A percentile compares a stretch with the other conserved stretches of the same genome.
Conservation (phyloP, 495 filamentous ascomycete genomes). For the Neurospora sp. region DNA sequence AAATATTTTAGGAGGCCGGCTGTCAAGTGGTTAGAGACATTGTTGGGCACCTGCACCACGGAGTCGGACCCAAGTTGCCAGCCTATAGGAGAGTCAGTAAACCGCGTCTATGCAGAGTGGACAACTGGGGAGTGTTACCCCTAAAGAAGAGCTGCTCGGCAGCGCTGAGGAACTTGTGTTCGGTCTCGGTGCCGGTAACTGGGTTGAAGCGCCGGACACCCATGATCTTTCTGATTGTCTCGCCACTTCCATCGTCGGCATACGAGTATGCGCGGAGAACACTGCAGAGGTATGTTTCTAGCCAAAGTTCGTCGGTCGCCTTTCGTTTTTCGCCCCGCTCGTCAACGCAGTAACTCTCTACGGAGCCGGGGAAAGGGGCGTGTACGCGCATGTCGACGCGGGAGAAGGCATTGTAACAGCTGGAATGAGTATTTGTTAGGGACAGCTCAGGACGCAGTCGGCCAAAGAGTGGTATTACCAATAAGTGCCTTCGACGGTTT, state of each 20-base stretch:
- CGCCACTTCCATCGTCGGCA: conserved; percentile 86
- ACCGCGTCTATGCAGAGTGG: not conserved
- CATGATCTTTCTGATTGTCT: conserved; percentile 85
- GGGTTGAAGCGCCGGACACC: conserved; percentile 94
- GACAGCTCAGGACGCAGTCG: not conserved
- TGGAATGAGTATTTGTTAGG: conserved; percentile 22
- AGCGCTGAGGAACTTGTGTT: conserved; percentile 92
- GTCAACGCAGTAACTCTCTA: conserved; percentile 94
- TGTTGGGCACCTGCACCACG: conserved; percentile 92
- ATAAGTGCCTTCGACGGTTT: conserved; percentile 87
- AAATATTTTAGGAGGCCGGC: conserved; percentile 93
- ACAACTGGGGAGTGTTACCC: conserved; percentile 41
- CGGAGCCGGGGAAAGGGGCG: conserved; percentile 87
- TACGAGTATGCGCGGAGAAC: conserved; percentile 91
- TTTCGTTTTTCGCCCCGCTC: conserved; percentile 89
- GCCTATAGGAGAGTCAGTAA: conserved; percentile 38
- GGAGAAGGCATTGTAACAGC: conserved; percentile 99
- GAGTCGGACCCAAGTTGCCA: conserved; percentile 95
- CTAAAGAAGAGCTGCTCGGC: conserved; percentile 92
- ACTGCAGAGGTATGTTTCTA: conserved; percentile 93
- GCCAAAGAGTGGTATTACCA: conserved; percentile 47
- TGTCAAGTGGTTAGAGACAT: conserved; percentile 92
- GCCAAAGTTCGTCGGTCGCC: conserved; percentile 86
- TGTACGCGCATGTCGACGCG: conserved; percentile 96
- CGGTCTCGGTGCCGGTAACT: conserved; percentile 90